Evolutionary conservation across 257 asterid species (phyloP), one percentile per base, ranked within the genome.

Genomic region (Nemophila menziesii): DNA sequence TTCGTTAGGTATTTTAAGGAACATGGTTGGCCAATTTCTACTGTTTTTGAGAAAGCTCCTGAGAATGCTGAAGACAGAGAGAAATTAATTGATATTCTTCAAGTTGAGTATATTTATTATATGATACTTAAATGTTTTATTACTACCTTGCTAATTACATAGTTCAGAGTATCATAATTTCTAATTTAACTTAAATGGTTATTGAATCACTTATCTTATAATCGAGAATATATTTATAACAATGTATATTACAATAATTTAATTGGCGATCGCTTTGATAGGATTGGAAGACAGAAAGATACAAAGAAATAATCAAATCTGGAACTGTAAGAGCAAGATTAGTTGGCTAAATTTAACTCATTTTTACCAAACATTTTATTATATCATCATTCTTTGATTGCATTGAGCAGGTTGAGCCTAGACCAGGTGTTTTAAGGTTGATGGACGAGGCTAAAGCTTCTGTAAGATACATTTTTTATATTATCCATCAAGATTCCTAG

Each of bases 251-350:
- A 29, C 8, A 29, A 29, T 7, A 29, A 2, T 29, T 29, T 29
- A 10, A 2, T 7, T 29, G 36, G 9, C 2, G 27, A 13, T 29
- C 12, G 10, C 49, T 60, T 57, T 20, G 57, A 60, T 78, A 87
- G 96, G 98, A 84, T 49, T 89, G 98, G 98, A 89, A 89, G 74
- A 84, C 98, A 14, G 93, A 84, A 71, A 78, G 98, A 63, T 89
- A 89, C 79, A 81, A 89, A 66, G 92, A 80, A 12, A 89, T 89
- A 34, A 74, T 89, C 64, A 80, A 65, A 72, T 89, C 98, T 15
- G 98, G 96, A 74, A 72, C 79, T 5, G 96, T 89, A 70, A 76
- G 98, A 51, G 17, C 37, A 8, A 3, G 22, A 22, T 16, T 46
- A n/a, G 42, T 8, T 38, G 15, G 3, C 34, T 38, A 16, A 9